Base-by-base conservation (phyloP, 768 basidiomycete genomes). In the Saitozyma sp. region DNA sequence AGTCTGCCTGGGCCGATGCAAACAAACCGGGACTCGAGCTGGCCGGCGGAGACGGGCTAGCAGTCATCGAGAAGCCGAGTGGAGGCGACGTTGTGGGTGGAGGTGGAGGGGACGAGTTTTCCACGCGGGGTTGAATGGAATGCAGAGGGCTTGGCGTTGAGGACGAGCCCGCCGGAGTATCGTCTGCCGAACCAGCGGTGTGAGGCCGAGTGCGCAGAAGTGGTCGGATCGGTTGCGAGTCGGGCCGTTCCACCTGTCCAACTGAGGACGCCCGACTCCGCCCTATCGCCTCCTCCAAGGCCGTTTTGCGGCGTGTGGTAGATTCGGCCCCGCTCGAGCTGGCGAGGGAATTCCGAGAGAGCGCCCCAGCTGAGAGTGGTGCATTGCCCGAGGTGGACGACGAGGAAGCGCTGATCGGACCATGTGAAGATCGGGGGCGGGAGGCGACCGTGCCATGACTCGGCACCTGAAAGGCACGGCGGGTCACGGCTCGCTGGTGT, bases 211-310 rank as follows among this genome's bases (percentile, higher is more conserved):
- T 13, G 17, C 48, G 61, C 9, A 50, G n/a, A 13, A 39, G 59
- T 20, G 43, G 39, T 45, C 54, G 10, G 50, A 46, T 38, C 43
- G 20, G 20, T 54, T 50, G n/a, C 50, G 53, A 48, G 45, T 61
- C 45, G 54, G 60, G 58, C 29, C 29, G 29, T 29, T 29, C 29
- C 29, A 29, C 29, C 29, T 29, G 29, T 29, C 29, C 29, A 5
- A 29, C 29, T 29, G 29, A 29, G 29, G 70, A 64, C 3, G 74
- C 65, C 61, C 71, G 58, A 61, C 71, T 69, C 39, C 71, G 62
- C 14, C 66, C 59, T 16, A 75, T 69, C 3, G 69, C 71, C 56
- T 75, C 74, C 42, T 75, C 74, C 53, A 73, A 16, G 9, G 74
- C 71, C 8, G 71, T 70, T 51, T 63, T 62, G 40, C 59, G 43